phyloP scores from a whole-genome alignment of 78 protist genomes.

The Anaeramoeba flamelloides region DNA sequence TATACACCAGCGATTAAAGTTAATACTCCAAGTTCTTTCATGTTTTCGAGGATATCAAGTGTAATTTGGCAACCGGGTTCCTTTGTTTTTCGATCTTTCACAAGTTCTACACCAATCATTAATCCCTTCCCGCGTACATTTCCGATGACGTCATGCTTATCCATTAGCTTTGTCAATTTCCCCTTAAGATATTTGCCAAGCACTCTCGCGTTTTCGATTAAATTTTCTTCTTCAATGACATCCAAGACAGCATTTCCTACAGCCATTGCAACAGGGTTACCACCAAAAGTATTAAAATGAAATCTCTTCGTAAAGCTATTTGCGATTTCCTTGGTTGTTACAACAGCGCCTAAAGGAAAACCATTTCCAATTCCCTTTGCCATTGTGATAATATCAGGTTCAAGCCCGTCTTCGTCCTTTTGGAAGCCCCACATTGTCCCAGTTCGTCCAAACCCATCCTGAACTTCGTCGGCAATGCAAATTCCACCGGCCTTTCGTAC shows the following conservation, averaged over 20 bases:
- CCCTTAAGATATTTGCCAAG: slow-evolving; percentile 2
- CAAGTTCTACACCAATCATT: slow-evolving; percentile 63
- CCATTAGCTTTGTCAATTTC: slow-evolving; percentile 1
- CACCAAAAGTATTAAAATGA: slow-evolving; percentile 63
- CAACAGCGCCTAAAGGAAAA: slow-evolving; percentile 50
- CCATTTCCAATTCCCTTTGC: slow-evolving; percentile 66
- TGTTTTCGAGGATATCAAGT: not conserved
- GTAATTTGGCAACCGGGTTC: slow-evolving; percentile 21
- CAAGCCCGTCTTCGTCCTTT: too few species aligned
- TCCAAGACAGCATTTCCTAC: slow-evolving; percentile 43
- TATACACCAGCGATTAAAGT: slow-evolving; percentile 23
- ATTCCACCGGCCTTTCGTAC: slow-evolving; percentile 49
- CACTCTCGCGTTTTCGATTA: slow-evolving; percentile 14
- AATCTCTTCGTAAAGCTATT: slow-evolving; percentile 17
- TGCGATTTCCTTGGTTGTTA: slow-evolving; percentile 29
- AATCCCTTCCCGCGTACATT: slow-evolving; percentile 63
- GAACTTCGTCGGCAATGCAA: slow-evolving; percentile 68
- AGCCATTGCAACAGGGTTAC: slow-evolving; percentile 49
- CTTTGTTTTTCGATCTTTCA: slow-evolving; percentile 8
- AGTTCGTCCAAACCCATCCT: slow-evolving; percentile 49
- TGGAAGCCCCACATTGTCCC: slow-evolving; percentile 54
- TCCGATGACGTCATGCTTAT: slow-evolving; percentile 21
- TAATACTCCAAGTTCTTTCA: slow-evolving; percentile 13
- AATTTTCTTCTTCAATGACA: slow-evolving; percentile 17
- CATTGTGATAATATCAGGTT: slow-evolving; percentile 48